Conservation (phyloP, 192 early-diverging fungal species). For the Podila horticola region DNA sequence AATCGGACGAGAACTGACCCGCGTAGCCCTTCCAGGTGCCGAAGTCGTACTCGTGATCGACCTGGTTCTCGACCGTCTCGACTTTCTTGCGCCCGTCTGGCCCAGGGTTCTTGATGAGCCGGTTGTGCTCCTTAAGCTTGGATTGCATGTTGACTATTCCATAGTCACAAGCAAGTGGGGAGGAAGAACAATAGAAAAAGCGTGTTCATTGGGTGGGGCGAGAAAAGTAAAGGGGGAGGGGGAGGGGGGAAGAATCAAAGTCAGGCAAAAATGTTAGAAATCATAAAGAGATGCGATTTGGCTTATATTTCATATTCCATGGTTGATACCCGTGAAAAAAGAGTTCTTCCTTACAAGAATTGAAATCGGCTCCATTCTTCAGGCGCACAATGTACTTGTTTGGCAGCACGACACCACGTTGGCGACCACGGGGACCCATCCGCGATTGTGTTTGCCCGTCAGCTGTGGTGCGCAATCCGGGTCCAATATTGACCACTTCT, state of each 20-base stretch:
- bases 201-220: too few species aligned
- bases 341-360: constrained; percentile 12
- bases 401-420: constrained; percentile 41
- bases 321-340: background rate
- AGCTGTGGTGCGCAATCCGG: constrained; percentile 23
- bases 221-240: too few species aligned
- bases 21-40: constrained; percentile 70
- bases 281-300: too few species aligned
- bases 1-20: constrained; percentile 65
- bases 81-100: background rate
- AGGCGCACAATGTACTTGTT: constrained; percentile 44
- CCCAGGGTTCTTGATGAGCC: background rate
- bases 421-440: constrained; percentile 36
- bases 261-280: too few species aligned
- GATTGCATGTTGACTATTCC: constrained; percentile 39
- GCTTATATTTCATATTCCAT: constrained; percentile 6
- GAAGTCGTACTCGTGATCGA: constrained; percentile 70
- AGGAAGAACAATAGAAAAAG: too few species aligned
- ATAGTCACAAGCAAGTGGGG: too few species aligned
- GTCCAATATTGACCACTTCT: constrained; percentile 43
- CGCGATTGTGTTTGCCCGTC: constrained; percentile 32
- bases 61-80: constrained; percentile 27
- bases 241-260: too few species aligned
- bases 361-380: constrained; percentile 36
- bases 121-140: constrained; percentile 27